These are phyloP conservation scores for Sporopachydermia quercuum DNA, from an alignment of 805 yeast genomes.

Conservation along the genomic window DNA sequence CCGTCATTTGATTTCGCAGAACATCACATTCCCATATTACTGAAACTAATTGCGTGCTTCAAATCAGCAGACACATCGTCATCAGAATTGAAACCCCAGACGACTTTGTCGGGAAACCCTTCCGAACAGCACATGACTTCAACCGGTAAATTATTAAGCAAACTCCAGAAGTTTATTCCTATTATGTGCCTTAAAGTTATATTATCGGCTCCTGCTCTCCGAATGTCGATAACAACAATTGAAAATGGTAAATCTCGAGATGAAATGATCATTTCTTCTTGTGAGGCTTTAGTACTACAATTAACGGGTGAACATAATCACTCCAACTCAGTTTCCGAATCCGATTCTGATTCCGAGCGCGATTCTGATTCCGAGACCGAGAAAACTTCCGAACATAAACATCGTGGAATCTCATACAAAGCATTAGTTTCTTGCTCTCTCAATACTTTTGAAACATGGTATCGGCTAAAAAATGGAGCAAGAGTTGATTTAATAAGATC, in stretches of 20 bases:
- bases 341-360: too few species aligned
- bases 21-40: slow-evolving; percentile 18
- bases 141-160: neutral
- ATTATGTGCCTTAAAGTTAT: neutral
- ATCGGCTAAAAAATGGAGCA: slow-evolving; percentile 14
- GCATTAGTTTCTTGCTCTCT: too few species aligned
- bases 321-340: too few species aligned
- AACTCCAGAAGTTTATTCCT: neutral
- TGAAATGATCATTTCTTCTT: slow-evolving; percentile 18
- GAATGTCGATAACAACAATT: neutral
- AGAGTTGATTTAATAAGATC: slow-evolving; percentile 15
- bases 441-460: slow-evolving; percentile 12
- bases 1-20: slow-evolving; percentile 24
- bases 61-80: too few species aligned
- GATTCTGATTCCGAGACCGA: too few species aligned
- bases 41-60: slow-evolving; percentile 9
- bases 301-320: slow-evolving; percentile 17
- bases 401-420: too few species aligned
- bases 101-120: too few species aligned
- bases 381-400: too few species aligned
- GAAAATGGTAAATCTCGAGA: too few species aligned
- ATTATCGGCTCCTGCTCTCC: neutral
- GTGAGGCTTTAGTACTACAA: too few species aligned
- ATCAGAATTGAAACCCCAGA: too few species aligned
- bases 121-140: too few species aligned